Percentiles rank a stretch among this genome's conserved stretches.
phyloP scores from a whole-genome alignment of 2,329 filamentous ascomycete genomes.

The Cladosporium sphaerospermum region DNA sequence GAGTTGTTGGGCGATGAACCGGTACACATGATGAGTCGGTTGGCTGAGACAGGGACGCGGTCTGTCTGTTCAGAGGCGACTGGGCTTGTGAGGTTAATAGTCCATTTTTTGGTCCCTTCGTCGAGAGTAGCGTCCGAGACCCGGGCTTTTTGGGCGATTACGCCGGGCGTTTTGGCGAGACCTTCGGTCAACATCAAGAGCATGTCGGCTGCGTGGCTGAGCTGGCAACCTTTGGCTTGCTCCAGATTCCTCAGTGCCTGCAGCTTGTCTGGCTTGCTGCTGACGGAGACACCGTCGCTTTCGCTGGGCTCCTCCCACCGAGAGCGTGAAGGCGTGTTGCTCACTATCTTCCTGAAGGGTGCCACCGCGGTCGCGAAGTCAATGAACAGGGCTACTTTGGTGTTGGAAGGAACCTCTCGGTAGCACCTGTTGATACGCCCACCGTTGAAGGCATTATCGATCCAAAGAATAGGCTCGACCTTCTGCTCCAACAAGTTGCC shows the following conservation, averaged over 20 bases:
- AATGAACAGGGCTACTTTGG: constrained; percentile 55
- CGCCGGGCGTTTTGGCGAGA: constrained; percentile 34
- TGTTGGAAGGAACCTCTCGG: constrained; percentile 58
- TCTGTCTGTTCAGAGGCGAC: constrained; percentile 18
- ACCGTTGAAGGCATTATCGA: constrained; percentile 51
- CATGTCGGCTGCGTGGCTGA: constrained; percentile 54
- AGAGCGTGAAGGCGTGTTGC: constrained; percentile 35
- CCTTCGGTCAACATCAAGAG: constrained; percentile 43
- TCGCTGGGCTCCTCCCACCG: constrained; percentile 24
- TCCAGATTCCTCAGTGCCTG: constrained; percentile 48
- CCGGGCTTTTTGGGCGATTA: constrained; percentile 35
- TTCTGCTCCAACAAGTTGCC: constrained; percentile 56
- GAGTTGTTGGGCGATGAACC: constrained; percentile 47
- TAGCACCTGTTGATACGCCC: constrained; percentile 43
- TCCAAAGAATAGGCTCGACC: constrained; percentile 50
- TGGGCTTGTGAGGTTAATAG: constrained; percentile 29
- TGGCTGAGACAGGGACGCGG: constrained; percentile 31
- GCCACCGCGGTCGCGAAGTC: constrained; percentile 50
- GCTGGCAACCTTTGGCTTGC: constrained; percentile 51
- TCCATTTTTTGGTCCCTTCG: constrained; percentile 33
- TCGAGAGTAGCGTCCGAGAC: constrained; percentile 37
- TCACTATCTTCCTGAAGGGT: constrained; percentile 48
- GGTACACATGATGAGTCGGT: constrained; percentile 52
- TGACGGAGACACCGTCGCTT: constrained; percentile 21
- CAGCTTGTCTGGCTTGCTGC: constrained; percentile 46